Percentiles rank a stretch among this genome's conserved stretches.
Conservation (phyloP, 495 filamentous ascomycete genomes). For the Penicillium verhagenii region DNA sequence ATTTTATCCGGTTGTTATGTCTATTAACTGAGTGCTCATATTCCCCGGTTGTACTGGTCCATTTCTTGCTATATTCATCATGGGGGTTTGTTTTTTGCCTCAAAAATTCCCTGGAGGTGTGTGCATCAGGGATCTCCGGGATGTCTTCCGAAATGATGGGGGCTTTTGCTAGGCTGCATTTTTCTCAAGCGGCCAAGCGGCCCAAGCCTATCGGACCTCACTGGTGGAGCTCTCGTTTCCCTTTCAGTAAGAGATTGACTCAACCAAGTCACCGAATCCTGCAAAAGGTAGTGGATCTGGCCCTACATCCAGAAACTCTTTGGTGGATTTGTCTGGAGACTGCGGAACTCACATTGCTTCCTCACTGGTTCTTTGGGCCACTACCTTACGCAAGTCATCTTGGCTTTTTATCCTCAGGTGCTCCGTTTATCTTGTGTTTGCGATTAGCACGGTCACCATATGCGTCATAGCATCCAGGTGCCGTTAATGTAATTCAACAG, state of each 20-base stretch:
- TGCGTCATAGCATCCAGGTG: background rate
- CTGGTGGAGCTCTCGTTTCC: slow-evolving; percentile 16
- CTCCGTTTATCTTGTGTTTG: background rate
- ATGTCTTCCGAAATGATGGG: slow-evolving; percentile 21
- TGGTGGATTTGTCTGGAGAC: background rate
- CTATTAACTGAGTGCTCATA: too few relatives aligned
- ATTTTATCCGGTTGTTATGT: background rate
- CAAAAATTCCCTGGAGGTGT: background rate
- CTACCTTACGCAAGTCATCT: background rate
- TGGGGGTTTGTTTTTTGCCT: too few relatives aligned
- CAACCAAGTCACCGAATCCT: slow-evolving; percentile 8
- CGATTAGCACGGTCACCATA: background rate
- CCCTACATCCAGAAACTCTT: background rate
- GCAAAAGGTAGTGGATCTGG: background rate
- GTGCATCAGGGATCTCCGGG: slow-evolving; percentile 6
- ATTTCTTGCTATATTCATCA: background rate
- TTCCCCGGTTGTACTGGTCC: too few relatives aligned
- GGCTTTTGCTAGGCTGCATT: slow-evolving; percentile 28
- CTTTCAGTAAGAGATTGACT: slow-evolving; percentile 12
- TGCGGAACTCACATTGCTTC: background rate
- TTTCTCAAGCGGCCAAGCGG: too few relatives aligned
- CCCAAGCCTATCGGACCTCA: slow-evolving; percentile 15
- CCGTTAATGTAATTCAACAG: too few relatives aligned
- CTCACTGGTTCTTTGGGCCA: background rate
- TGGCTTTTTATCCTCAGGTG: background rate